Evolutionary conservation across 257 asterid species (phyloP).

Genomic region (Catharanthus roseus): DNA sequence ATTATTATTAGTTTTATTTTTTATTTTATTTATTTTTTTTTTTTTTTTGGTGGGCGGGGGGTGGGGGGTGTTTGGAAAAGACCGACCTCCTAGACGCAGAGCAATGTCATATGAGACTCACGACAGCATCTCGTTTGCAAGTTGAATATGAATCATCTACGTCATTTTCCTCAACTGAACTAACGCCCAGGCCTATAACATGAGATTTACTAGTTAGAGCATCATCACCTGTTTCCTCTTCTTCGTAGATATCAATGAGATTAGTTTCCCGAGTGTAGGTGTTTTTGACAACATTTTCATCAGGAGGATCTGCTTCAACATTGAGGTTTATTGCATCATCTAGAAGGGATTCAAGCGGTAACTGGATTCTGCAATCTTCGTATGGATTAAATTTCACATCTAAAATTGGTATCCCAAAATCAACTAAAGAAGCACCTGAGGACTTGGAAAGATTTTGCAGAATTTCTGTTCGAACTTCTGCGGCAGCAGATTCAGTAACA

Average conservation of each 20-base stretch:
- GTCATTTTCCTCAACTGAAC: too few relatives aligned
- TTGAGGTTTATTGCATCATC: slow-evolving; percentile 29
- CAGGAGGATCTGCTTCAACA: slow-evolving; percentile 19
- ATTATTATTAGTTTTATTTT: too few relatives aligned
- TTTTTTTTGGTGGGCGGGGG: too few relatives aligned
- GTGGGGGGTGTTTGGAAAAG: too few relatives aligned
- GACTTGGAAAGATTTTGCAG: slow-evolving; percentile 19
- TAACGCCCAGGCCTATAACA: slow-evolving; percentile 37
- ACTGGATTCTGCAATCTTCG: slow-evolving; percentile 15
- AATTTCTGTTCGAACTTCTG: slow-evolving; percentile 12
- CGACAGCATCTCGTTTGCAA: slow-evolving; percentile 30
- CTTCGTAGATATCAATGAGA: slow-evolving; percentile 16
- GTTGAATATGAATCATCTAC: slow-evolving; percentile 14
- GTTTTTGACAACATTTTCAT: slow-evolving; percentile 14
- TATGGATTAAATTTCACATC: slow-evolving; percentile 56
- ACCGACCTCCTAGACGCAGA: not conserved
- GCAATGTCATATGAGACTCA: slow-evolving; percentile 42
- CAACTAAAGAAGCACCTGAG: slow-evolving; percentile 29
- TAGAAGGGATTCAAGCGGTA: slow-evolving; percentile 60
- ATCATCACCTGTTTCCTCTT: slow-evolving; percentile 18
- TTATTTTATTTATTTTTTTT: too few relatives aligned
- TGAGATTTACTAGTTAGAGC: slow-evolving; percentile 19
- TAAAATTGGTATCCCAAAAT: slow-evolving; percentile 56
- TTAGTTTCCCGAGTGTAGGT: slow-evolving; percentile 18
- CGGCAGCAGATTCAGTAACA: slow-evolving; percentile 13